phyloP scores from a whole-genome alignment of 495 filamentous ascomycete species.

The Letharia columbiana region DNA sequence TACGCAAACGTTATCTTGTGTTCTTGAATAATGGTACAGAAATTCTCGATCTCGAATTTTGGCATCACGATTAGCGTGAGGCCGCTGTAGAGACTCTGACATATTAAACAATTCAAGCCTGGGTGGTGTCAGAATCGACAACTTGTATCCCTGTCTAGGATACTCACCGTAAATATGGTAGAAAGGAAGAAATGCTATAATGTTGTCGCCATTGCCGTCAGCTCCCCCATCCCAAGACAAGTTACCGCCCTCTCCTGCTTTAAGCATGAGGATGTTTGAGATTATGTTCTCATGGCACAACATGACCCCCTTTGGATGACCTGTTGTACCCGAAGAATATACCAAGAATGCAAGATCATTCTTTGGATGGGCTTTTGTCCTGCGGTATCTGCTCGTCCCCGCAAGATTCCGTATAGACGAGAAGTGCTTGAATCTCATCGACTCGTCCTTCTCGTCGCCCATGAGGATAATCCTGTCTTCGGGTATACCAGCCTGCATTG shows the following conservation, averaged over 20 bases:
- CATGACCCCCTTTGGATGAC: constrained; percentile 89
- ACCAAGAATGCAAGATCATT: constrained; percentile 55
- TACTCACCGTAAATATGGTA: constrained; percentile 77
- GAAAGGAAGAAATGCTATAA: constrained; percentile 80
- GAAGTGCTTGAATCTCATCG: constrained; percentile 63
- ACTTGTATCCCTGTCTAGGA: background rate
- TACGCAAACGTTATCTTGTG: constrained; percentile 70
- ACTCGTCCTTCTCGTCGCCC: constrained; percentile 60
- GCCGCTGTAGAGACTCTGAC: constrained; percentile 58
- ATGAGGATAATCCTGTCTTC: constrained; percentile 62
- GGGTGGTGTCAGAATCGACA: background rate
- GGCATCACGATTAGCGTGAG: constrained; percentile 64
- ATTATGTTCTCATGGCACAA: constrained; percentile 76
- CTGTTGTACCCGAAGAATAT: constrained; percentile 88
- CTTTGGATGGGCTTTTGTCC: constrained; percentile 41
- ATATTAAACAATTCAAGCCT: constrained; percentile 50
- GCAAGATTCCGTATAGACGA: constrained; percentile 56
- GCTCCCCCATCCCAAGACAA: constrained; percentile 51
- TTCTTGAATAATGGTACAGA: constrained; percentile 66
- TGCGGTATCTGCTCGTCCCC: constrained; percentile 32
- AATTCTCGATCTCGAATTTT: constrained; percentile 74
- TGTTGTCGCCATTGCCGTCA: constrained; percentile 57
- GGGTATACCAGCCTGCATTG: constrained; percentile 55
- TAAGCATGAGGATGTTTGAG: constrained; percentile 54
- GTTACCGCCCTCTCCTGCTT: constrained; percentile 49